Evolutionary conservation across 306 rosid genomes (phyloP).

Genomic region (Clitoria ternatea): DNA sequence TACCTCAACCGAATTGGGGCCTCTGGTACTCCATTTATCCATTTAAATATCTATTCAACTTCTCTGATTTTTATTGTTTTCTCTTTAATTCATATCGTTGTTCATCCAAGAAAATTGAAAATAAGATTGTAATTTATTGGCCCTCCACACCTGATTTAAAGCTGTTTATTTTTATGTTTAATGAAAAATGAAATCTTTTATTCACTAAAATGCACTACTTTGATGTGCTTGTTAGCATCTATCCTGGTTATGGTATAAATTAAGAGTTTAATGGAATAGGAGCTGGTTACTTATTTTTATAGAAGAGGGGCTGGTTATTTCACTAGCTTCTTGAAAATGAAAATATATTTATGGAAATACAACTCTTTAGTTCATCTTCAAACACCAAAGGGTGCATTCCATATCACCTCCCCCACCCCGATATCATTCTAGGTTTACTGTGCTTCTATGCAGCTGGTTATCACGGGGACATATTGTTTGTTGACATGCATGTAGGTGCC

Average conservation of each 20-base stretch:
- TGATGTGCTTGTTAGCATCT: neutral
- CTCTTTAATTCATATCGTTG: neutral
- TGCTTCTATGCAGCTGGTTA: neutral
- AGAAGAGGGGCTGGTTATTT: slow-evolving; percentile 3
- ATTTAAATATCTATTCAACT: neutral
- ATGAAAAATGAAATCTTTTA: neutral
- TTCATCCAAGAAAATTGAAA: neutral
- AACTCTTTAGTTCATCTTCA: neutral
- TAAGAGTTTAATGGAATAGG: neutral
- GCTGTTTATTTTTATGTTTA: neutral
- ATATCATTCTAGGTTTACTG: neutral
- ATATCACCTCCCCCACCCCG: too few species aligned
- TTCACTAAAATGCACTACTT: neutral
- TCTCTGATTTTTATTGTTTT: slow-evolving; percentile 15
- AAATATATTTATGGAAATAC: neutral
- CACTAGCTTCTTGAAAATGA: neutral
- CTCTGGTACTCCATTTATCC: slow-evolving; percentile 51
- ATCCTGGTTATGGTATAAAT: neutral
- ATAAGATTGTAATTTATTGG: neutral
- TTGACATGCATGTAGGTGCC: slow-evolving; percentile 4
- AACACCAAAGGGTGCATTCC: neutral
- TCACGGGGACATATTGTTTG: neutral
- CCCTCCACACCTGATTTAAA: neutral
- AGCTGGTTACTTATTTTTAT: slow-evolving; percentile 2
- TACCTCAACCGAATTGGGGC: slow-evolving; percentile 77